These are phyloP conservation scores for Pseudocercospora vitis DNA, from an alignment of 2,329 filamentous ascomycete genomes.

Conservation along the genomic window DNA sequence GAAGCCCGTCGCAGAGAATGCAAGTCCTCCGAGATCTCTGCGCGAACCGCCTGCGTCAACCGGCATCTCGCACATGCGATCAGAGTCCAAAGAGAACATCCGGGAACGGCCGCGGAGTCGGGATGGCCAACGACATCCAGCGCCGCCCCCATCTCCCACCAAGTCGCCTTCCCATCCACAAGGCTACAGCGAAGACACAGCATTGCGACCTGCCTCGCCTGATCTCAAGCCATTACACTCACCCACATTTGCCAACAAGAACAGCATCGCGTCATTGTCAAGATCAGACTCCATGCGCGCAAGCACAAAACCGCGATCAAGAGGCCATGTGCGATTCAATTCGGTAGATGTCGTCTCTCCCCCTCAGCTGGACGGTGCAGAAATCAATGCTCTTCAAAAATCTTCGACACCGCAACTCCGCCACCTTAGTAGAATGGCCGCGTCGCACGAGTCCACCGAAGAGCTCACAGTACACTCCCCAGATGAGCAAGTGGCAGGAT, in stretches of 20 bases:
- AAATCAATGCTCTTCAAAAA: slow-evolving; percentile 78
- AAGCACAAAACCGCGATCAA: slow-evolving; percentile 34
- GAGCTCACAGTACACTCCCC: slow-evolving; percentile 78
- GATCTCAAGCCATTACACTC: slow-evolving; percentile 27
- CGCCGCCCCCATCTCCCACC: slow-evolving; percentile 25
- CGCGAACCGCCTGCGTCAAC: slow-evolving; percentile 13
- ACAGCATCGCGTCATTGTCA: slow-evolving; percentile 39
- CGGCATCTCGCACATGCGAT: slow-evolving; percentile 22
- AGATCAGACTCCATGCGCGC: slow-evolving; percentile 41
- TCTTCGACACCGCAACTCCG: slow-evolving; percentile 89
- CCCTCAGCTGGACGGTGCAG: slow-evolving; percentile 45
- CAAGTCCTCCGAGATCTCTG: slow-evolving; percentile 21
- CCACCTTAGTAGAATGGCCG: slow-evolving; percentile 74
- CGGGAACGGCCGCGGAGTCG: slow-evolving; percentile 25
- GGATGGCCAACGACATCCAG: slow-evolving; percentile 15
- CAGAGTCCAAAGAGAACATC: slow-evolving; percentile 35
- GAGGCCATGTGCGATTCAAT: slow-evolving; percentile 37
- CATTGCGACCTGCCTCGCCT: slow-evolving; percentile 27
- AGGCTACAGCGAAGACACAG: slow-evolving; percentile 29
- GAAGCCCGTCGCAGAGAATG: slow-evolving; percentile 34
- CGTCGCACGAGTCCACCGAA: slow-evolving; percentile 70
- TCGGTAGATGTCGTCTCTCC: slow-evolving; percentile 30
- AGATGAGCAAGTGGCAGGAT: slow-evolving; percentile 80
- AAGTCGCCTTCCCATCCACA: slow-evolving; percentile 29
- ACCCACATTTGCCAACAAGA: slow-evolving; percentile 31